These are phyloP conservation scores for Coemansia sp. DNA, from an alignment of 192 early-diverging fungal genomes.

Conservation along the genomic window DNA sequence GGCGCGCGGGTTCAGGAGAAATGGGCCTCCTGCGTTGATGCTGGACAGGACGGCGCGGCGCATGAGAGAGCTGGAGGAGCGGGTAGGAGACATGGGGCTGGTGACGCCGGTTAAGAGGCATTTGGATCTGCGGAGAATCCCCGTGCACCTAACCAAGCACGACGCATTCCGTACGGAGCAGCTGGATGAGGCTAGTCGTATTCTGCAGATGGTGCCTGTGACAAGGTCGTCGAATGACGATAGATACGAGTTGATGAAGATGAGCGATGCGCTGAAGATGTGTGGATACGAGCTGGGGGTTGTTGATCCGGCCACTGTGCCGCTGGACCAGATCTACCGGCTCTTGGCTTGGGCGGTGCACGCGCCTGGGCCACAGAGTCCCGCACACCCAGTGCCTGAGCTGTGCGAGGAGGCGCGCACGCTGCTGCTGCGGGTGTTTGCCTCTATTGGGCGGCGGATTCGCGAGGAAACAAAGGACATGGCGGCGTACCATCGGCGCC, in stretches of 20 bases:
- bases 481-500: conserved; percentile 39
- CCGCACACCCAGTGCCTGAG: conserved; percentile 20
- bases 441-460: conserved; percentile 26
- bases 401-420: conserved; percentile 18
- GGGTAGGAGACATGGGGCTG: not conserved
- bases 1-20: not conserved
- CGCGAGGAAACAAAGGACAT: conserved; percentile 42
- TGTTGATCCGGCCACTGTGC: conserved; percentile 1
- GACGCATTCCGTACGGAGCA: conserved; percentile 28
- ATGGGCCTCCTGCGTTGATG: not conserved
- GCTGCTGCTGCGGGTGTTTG: conserved; percentile 29
- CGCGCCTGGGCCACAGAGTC: conserved; percentile 9
- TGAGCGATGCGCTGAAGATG: conserved; percentile 46
- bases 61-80: not conserved
- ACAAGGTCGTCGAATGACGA: conserved; percentile 16
- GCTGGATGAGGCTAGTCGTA: conserved; percentile 7
- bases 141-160: conserved; percentile 37
- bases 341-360: conserved; percentile 39
- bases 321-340: conserved; percentile 25
- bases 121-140: conserved; percentile 24
- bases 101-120: conserved; percentile 4
- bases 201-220: conserved; percentile 15
- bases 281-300: conserved; percentile 40
- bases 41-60: not conserved
- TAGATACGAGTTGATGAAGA: conserved; percentile 40